These are phyloP conservation scores for Tetrahymena thermophila DNA, from an alignment of 73 alveolate genomes.

Conservation along the genomic window DNA sequence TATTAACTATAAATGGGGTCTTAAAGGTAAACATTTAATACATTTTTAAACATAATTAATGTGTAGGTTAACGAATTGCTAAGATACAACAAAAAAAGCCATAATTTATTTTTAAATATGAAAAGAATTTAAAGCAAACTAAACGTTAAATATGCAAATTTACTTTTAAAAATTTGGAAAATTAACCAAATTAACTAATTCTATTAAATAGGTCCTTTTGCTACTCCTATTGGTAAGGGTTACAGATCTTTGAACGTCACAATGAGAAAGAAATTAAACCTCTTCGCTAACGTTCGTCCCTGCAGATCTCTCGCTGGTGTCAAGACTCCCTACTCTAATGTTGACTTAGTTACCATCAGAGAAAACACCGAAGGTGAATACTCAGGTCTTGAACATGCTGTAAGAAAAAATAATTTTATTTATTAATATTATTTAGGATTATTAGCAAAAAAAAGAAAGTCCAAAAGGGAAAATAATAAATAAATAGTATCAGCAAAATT, in stretches of 20 bases:
- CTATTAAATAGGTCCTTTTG: conserved; percentile 49
- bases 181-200: background rate
- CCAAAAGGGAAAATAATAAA: no score
- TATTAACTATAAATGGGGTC: conserved; percentile 46
- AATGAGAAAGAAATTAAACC: conserved; percentile 58
- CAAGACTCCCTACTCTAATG: conserved; percentile 51
- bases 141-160: background rate
- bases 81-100: background rate
- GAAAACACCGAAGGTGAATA: conserved; percentile 82
- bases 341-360: conserved; percentile 72
- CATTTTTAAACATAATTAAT: background rate
- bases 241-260: conserved; percentile 68
- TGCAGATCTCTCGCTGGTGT: conserved; percentile 62
- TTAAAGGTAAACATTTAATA: conserved; percentile 38
- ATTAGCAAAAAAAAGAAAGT: background rate
- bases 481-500: background rate
- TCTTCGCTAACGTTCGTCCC: conserved; percentile 75
- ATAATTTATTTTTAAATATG: background rate
- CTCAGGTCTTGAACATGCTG: conserved; percentile 64
- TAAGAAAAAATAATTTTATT: background rate
- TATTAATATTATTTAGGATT: background rate
- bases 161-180: background rate
- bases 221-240: conserved; percentile 76
- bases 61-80: background rate
- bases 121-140: background rate